These are phyloP conservation scores for Ophiostoma fasciatum DNA, from an alignment of 2,329 filamentous ascomycete genomes.

Conservation along the genomic window DNA sequence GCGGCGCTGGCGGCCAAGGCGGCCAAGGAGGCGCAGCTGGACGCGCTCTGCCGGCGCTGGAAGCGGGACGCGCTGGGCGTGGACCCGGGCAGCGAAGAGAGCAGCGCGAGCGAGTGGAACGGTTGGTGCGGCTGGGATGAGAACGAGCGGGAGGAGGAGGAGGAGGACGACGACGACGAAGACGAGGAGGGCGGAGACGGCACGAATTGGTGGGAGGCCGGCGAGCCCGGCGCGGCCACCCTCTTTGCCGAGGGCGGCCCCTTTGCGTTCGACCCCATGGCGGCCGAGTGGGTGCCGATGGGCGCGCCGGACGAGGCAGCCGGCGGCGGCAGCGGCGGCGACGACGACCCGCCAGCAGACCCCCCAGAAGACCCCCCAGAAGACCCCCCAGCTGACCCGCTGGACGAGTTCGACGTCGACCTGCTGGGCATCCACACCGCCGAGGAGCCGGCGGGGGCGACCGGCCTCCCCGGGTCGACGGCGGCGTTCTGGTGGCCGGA, in stretches of 20 bases:
- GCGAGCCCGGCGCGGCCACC: no score
- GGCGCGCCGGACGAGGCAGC: no score
- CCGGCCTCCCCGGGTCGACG: no score
- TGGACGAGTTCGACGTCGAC: not conserved
- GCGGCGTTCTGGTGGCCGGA: no score
- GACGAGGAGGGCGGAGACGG: no score
- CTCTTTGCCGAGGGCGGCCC: no score
- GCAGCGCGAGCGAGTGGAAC: slow-evolving; percentile 1
- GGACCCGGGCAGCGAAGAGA: not conserved
- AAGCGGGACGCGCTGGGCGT: slow-evolving; percentile 2
- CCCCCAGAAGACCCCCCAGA: not conserved
- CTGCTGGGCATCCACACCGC: not conserved
- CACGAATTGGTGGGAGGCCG: no score
- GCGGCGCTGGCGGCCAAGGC: not conserved
- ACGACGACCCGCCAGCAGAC: not conserved
- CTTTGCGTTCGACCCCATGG: no score
- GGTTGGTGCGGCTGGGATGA: not conserved
- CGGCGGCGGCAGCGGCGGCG: no score
- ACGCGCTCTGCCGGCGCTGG: slow-evolving; percentile 5
- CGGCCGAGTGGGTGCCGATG: no score
- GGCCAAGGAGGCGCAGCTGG: not conserved
- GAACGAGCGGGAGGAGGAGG: not conserved
- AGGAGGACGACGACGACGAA: not conserved
- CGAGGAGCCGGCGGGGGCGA: no score
- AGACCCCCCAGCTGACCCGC: not conserved